Percentiles rank a stretch among this genome's conserved stretches.
Conservation (phyloP, 805 yeast species). For the Kurtzmaniella fragi region DNA sequence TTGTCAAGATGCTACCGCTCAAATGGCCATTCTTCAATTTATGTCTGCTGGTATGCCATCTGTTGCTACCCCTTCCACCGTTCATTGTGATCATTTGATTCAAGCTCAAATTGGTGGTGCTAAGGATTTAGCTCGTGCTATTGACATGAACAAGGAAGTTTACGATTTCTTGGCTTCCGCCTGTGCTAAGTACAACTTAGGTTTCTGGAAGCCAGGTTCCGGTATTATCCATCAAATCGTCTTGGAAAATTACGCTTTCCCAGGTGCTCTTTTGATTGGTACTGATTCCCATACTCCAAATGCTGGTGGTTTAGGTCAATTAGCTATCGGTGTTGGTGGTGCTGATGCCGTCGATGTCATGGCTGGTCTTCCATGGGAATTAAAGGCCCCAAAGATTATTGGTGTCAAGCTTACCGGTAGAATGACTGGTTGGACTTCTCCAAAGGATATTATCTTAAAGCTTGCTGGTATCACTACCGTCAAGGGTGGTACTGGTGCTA, state of each 20-base stretch:
- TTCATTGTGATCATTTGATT: slow-evolving; percentile 96
- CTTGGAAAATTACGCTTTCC: slow-evolving; percentile 93
- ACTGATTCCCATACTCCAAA: slow-evolving; percentile 98
- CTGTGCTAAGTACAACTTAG: slow-evolving; percentile 92
- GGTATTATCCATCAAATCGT: slow-evolving; percentile 98
- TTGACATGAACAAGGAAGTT: slow-evolving; percentile 88
- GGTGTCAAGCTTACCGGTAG: slow-evolving; percentile 94
- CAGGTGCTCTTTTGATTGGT: slow-evolving; percentile 95
- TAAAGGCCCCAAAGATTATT: slow-evolving; percentile 91
- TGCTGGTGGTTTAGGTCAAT: slow-evolving; percentile 97
- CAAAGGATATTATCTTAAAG: slow-evolving; percentile 91
- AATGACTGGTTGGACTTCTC: slow-evolving; percentile 94
- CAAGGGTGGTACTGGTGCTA: slow-evolving; percentile 97
- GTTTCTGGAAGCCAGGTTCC: slow-evolving; percentile 98
- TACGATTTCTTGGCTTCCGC: slow-evolving; percentile 87
- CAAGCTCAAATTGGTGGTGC: slow-evolving; percentile 93
- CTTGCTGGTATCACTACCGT: slow-evolving; percentile 93
- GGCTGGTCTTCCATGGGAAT: slow-evolving; percentile 94
- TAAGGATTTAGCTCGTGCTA: slow-evolving; percentile 79
- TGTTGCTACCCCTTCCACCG: slow-evolving; percentile 93
- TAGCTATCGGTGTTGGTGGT: slow-evolving; percentile 99
- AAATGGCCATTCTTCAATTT: slow-evolving; percentile 95
- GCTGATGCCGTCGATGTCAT: slow-evolving; percentile 98
- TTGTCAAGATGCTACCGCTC: slow-evolving; percentile 98
- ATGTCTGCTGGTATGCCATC: slow-evolving; percentile 91